These are phyloP conservation scores for Aspergillus nidulans DNA, from an alignment of 495 filamentous ascomycete species.

Conservation along the genomic window DNA sequence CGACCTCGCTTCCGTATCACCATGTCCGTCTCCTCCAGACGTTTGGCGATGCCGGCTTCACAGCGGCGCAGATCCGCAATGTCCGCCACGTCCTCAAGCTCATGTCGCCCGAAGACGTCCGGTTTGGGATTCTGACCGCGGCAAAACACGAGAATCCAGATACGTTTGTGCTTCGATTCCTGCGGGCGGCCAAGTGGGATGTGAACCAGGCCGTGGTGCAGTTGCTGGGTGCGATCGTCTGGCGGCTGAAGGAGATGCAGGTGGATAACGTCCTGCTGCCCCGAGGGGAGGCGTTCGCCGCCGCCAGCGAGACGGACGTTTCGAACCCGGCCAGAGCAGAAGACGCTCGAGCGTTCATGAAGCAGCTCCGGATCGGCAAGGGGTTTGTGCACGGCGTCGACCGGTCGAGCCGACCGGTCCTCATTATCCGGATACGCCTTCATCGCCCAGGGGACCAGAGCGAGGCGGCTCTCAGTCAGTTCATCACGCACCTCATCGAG, in stretches of 20 bases:
- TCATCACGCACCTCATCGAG: constrained; percentile 85
- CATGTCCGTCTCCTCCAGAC: constrained; percentile 6
- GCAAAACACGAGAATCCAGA: constrained; percentile 59
- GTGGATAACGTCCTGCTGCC: constrained; percentile 75
- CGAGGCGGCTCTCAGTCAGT: constrained; percentile 70
- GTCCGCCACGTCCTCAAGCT: constrained; percentile 18
- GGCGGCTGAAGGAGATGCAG: constrained; percentile 67
- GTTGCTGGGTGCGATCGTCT: constrained; percentile 80
- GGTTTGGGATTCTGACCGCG: constrained; percentile 24
- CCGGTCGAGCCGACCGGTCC: constrained; percentile 72
- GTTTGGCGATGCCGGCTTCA: constrained; percentile 19
- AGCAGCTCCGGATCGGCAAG: constrained; percentile 78
- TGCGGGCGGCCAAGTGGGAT: constrained; percentile 88
- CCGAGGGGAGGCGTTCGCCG: constrained; percentile 62
- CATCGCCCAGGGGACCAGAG: constrained; percentile 77
- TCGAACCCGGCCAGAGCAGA: constrained; percentile 40
- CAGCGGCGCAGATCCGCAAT: constrained; percentile 19
- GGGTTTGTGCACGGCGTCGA: constrained; percentile 81
- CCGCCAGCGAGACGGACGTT: constrained; percentile 46
- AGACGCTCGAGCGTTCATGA: constrained; percentile 66
- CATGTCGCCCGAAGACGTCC: constrained; percentile 25
- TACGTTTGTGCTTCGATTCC: constrained; percentile 75
- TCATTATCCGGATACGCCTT: constrained; percentile 69
- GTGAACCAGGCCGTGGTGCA: constrained; percentile 83
- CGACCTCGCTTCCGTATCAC: constrained; percentile 1